Conservation (phyloP, 202 grass and related monocot genomes). For the Tripidium arundinaceum region DNA sequence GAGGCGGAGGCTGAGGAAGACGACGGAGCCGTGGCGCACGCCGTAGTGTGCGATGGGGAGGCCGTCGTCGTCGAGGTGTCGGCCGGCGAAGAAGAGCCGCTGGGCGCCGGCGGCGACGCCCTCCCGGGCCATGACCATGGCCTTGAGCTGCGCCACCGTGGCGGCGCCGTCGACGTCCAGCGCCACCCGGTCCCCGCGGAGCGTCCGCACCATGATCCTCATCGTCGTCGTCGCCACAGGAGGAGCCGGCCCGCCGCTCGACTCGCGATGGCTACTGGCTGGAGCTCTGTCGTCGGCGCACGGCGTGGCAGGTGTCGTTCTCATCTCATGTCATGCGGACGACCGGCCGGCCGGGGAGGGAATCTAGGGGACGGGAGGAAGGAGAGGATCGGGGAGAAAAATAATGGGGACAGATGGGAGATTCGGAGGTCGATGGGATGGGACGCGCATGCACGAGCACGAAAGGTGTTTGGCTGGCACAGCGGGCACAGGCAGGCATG, state of each 20-base stretch:
- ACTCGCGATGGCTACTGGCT: neutral
- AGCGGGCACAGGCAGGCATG: neutral
- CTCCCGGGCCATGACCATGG: constrained; percentile 34
- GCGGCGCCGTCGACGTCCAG: constrained; percentile 32
- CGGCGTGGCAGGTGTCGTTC: neutral
- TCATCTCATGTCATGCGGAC: neutral
- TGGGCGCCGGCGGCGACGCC: constrained; percentile 23
- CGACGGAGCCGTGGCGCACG: constrained; percentile 28
- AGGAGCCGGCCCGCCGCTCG: neutral
- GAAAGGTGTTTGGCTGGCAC: constrained; percentile 8
- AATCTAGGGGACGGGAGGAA: neutral
- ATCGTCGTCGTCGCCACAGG: neutral
- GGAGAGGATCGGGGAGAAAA: neutral
- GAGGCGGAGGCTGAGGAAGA: constrained; percentile 50
- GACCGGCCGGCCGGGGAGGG: no score
- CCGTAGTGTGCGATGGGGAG: constrained; percentile 16
- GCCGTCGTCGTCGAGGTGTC: constrained; percentile 35
- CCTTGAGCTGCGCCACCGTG: constrained; percentile 41
- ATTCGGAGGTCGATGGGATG: neutral
- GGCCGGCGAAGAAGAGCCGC: constrained; percentile 45
- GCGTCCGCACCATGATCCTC: constrained; percentile 52
- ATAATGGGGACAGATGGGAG: neutral
- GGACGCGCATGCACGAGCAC: constrained; percentile 2
- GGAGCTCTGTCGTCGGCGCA: neutral
- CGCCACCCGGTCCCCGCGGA: constrained; percentile 45